These are phyloP conservation scores for Entomophthora muscae DNA, from an alignment of 371 early-diverging fungal genomes.

Conservation along the genomic window DNA sequence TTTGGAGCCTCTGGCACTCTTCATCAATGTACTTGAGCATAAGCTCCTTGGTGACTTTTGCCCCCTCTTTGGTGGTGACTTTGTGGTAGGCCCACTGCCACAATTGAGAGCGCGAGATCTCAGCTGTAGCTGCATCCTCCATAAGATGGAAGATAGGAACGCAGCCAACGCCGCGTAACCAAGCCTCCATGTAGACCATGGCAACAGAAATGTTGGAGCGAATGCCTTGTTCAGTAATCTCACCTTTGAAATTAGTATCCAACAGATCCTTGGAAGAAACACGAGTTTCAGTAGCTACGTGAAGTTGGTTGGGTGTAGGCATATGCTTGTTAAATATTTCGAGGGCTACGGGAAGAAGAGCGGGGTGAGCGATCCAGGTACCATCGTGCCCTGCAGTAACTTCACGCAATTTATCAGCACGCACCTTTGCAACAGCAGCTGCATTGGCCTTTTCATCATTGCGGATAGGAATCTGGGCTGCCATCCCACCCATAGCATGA, in stretches of 20 bases:
- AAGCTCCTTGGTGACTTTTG: conserved; percentile 50
- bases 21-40: conserved; percentile 62
- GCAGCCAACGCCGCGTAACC: conserved; percentile 88
- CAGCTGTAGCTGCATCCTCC: conserved; percentile 96
- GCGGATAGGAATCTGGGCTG: conserved; percentile 95
- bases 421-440: conserved; percentile 81
- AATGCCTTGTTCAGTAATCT: conserved; percentile 76
- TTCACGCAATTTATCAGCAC: conserved; percentile 83
- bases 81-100: conserved; percentile 92
- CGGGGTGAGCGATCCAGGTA: conserved; percentile 97
- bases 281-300: conserved; percentile 69
- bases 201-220: conserved; percentile 82
- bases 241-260: conserved; percentile 50
- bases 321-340: conserved; percentile 84
- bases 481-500: conserved; percentile 98
- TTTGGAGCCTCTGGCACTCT: conserved; percentile 51
- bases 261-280: conserved; percentile 71
- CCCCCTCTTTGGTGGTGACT: conserved; percentile 65
- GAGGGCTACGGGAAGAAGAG: conserved; percentile 69
- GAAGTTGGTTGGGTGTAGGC: conserved; percentile 90
- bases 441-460: conserved; percentile 68
- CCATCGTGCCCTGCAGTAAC: conserved; percentile 89
- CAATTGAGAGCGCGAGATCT: conserved; percentile 89
- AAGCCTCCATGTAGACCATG: conserved; percentile 85
- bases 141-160: conserved; percentile 93